Percentiles rank a stretch among this genome's conserved stretches.
phyloP scores from a whole-genome alignment of 164 flowering plant genomes.

The Santalum album region DNA sequence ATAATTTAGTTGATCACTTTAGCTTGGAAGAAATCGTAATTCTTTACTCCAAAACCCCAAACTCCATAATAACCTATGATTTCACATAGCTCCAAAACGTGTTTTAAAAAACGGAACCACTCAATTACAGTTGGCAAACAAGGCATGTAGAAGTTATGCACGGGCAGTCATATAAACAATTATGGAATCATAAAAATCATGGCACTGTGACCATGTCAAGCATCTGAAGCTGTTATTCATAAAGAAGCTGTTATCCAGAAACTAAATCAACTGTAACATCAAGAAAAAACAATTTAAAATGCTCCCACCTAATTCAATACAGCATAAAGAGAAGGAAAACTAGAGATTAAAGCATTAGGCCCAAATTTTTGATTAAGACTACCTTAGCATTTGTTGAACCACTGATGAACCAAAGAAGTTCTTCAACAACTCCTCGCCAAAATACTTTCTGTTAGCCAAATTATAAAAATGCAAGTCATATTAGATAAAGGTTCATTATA shows the following conservation, averaged over 20 bases:
- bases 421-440: conserved; percentile 98
- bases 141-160: neutral
- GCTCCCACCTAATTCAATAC: too few species aligned
- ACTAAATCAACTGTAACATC: neutral
- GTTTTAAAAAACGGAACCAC: neutral
- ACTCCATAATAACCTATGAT: too few species aligned
- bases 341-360: too few species aligned
- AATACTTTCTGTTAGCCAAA: conserved; percentile 60
- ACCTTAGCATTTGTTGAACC: conserved; percentile 97
- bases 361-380: too few species aligned
- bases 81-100: neutral
- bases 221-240: too few species aligned
- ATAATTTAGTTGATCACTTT: too few species aligned
- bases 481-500: neutral
- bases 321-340: too few species aligned
- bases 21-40: too few species aligned
- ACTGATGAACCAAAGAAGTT: conserved; percentile 93
- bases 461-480: conserved; percentile 8
- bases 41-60: too few species aligned
- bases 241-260: neutral
- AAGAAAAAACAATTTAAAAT: too few species aligned
- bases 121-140: neutral
- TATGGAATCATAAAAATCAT: too few species aligned
- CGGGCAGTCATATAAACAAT: neutral
- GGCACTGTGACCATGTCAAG: too few species aligned